Evolutionary conservation across 1,284 basidiomycete species (phyloP).

Genomic region (Flammula alnicola): DNA sequence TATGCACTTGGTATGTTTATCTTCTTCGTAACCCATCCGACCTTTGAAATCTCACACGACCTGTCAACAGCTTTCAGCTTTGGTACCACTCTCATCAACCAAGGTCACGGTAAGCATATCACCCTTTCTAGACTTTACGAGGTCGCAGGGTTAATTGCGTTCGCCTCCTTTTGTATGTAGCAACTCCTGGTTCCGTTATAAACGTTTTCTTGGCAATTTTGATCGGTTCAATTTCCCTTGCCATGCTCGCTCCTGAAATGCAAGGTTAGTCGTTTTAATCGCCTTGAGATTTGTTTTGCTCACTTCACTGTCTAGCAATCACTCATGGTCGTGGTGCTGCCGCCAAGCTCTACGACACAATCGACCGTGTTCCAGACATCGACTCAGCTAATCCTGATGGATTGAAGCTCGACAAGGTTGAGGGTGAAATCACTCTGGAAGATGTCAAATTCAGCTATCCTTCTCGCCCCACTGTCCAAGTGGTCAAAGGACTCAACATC

Average conservation of each 20-base stretch:
- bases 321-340: slow-evolving; percentile 87
- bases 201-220: slow-evolving; percentile 87
- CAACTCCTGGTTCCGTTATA: slow-evolving; percentile 73
- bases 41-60: slow-evolving; percentile 4
- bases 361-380: slow-evolving; percentile 86
- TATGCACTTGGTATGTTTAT: slow-evolving; percentile 61
- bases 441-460: slow-evolving; percentile 91
- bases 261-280: slow-evolving; percentile 54
- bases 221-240: slow-evolving; percentile 89
- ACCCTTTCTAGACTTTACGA: neutral
- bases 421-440: slow-evolving; percentile 79
- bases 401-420: slow-evolving; percentile 70
- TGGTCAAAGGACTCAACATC: slow-evolving; percentile 77
- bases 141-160: too few species aligned
- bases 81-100: slow-evolving; percentile 82
- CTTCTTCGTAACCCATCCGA: slow-evolving; percentile 26
- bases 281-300: neutral
- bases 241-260: slow-evolving; percentile 79
- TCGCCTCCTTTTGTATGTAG: slow-evolving; percentile 35
- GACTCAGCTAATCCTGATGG: slow-evolving; percentile 81
- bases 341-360: slow-evolving; percentile 92
- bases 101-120: slow-evolving; percentile 50
- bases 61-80: slow-evolving; percentile 68
- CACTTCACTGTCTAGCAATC: slow-evolving; percentile 55
- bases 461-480: slow-evolving; percentile 82